These are phyloP conservation scores for Medakamo hakoo DNA, from an alignment of 139 green algal genomes.

Conservation along the genomic window DNA sequence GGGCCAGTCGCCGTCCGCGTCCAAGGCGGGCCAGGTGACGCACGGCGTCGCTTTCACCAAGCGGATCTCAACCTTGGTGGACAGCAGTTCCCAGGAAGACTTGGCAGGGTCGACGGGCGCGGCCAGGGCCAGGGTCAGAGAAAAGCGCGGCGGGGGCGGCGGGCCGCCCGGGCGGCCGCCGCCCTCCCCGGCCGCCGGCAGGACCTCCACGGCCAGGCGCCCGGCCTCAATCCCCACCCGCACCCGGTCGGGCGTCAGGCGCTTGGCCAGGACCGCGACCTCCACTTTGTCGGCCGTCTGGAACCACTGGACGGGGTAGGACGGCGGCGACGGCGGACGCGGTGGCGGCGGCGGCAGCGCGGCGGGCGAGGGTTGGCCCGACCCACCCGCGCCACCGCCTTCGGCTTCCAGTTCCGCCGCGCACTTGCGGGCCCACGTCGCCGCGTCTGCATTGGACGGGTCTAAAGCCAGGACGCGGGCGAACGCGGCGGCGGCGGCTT, in stretches of 20 bases:
- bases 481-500: slow-evolving; percentile 62
- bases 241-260: slow-evolving; percentile 35
- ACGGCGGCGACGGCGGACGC: not conserved
- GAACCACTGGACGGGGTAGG: slow-evolving; percentile 66
- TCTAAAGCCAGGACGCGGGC: slow-evolving; percentile 30
- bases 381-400: not conserved
- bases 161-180: slow-evolving; percentile 1
- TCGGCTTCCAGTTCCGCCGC: slow-evolving; percentile 26
- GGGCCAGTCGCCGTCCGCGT: slow-evolving; percentile 15
- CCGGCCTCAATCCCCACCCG: slow-evolving; percentile 6
- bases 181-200: slow-evolving; percentile 14
- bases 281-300: slow-evolving; percentile 44
- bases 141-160: slow-evolving; percentile 1
- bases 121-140: too few species aligned
- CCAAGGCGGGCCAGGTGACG: slow-evolving; percentile 41
- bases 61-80: slow-evolving; percentile 61
- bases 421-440: slow-evolving; percentile 56
- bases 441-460: slow-evolving; percentile 29
- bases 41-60: slow-evolving; percentile 42
- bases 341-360: not conserved
- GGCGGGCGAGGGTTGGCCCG: not conserved
- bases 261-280: slow-evolving; percentile 68
- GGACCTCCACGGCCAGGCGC: slow-evolving; percentile 4
- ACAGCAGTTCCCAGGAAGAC: slow-evolving; percentile 42
- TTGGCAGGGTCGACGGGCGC: too few species aligned